Percentiles rank a stretch among this genome's conserved stretches.
phyloP scores from a whole-genome alignment of 352 stramenopile species.

The Pythium phragmiticola region DNA sequence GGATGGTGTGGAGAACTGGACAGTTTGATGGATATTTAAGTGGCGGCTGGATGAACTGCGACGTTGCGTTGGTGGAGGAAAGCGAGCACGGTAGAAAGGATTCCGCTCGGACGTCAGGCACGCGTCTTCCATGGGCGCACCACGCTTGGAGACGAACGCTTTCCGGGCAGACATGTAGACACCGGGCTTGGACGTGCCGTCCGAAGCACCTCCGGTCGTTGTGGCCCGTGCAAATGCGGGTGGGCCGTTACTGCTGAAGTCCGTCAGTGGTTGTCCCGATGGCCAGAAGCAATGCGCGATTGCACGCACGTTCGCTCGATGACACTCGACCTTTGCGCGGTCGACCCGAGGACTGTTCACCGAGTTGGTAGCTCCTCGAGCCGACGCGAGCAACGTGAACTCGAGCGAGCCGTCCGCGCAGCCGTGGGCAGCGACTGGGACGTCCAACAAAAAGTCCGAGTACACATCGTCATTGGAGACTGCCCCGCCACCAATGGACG shows the following conservation, averaged over 20 bases:
- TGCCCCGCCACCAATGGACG: constrained; percentile 11
- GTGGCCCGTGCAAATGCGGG: constrained; percentile 15
- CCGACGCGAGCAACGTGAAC: constrained; percentile 32
- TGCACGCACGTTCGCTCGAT: constrained; percentile 19
- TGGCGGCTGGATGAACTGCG: constrained; percentile 38
- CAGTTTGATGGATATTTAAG: constrained; percentile 26
- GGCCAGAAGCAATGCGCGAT: constrained; percentile 30
- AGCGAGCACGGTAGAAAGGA: constrained; percentile 58
- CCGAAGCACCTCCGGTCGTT: constrained; percentile 11
- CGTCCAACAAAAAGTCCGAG: constrained; percentile 49
- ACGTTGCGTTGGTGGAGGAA: constrained; percentile 32
- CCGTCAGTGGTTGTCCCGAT: neutral
- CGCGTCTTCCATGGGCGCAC: constrained; percentile 30
- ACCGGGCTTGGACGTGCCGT: neutral
- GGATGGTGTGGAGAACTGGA: constrained; percentile 6
- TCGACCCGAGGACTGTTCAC: constrained; percentile 1
- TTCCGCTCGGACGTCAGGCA: constrained; percentile 56
- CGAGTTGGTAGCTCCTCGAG: neutral
- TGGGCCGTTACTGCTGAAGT: constrained; percentile 4
- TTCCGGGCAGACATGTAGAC: constrained; percentile 24
- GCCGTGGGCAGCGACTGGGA: constrained; percentile 51
- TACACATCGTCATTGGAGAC: constrained; percentile 18
- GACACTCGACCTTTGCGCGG: constrained; percentile 8
- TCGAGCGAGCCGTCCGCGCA: constrained; percentile 51
- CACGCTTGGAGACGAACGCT: constrained; percentile 24